A percentile compares a stretch with the other conserved stretches of the same genome.
Conservation (phyloP, 176 grass and related monocot genomes). For the Avena insularis region DNA sequence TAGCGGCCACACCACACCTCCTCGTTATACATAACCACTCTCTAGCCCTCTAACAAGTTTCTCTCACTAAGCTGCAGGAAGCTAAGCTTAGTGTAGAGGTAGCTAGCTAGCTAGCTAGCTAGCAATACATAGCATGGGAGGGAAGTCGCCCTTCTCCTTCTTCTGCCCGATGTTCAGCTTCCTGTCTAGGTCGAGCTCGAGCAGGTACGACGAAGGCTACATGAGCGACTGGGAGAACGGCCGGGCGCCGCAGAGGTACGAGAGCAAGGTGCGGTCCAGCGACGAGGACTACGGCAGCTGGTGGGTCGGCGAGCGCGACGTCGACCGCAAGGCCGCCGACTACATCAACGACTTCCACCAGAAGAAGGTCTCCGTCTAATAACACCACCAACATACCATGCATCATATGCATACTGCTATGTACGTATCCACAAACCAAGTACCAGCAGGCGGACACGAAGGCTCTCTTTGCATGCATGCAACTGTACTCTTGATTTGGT, state of each 20-base stretch:
- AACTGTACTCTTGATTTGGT: no score
- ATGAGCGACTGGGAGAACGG: constrained; percentile 54
- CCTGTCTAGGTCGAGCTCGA: constrained; percentile 47
- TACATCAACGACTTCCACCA: constrained; percentile 78
- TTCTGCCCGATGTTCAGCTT: constrained; percentile 76
- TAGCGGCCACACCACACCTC: background rate
- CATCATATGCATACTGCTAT: no score
- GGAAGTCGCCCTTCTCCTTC: constrained; percentile 55
- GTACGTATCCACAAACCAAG: no score
- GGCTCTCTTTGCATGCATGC: no score
- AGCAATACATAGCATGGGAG: constrained; percentile 48
- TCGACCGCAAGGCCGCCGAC: constrained; percentile 74
- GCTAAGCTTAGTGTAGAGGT: background rate
- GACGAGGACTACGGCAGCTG: constrained; percentile 68
- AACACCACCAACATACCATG: background rate
- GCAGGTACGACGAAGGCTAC: constrained; percentile 61
- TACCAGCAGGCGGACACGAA: no score
- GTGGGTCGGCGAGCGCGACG: constrained; percentile 75
- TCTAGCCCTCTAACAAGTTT: background rate
- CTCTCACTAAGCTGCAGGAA: background rate
- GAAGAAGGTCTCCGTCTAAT: constrained; percentile 47
- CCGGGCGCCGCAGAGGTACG: constrained; percentile 20
- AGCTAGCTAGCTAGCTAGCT: background rate
- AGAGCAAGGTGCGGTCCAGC: constrained; percentile 68
- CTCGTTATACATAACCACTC: background rate